Evolutionary conservation across 2,329 filamentous ascomycete genomes (phyloP).

Genomic region (Decorospora gaudefroyi): DNA sequence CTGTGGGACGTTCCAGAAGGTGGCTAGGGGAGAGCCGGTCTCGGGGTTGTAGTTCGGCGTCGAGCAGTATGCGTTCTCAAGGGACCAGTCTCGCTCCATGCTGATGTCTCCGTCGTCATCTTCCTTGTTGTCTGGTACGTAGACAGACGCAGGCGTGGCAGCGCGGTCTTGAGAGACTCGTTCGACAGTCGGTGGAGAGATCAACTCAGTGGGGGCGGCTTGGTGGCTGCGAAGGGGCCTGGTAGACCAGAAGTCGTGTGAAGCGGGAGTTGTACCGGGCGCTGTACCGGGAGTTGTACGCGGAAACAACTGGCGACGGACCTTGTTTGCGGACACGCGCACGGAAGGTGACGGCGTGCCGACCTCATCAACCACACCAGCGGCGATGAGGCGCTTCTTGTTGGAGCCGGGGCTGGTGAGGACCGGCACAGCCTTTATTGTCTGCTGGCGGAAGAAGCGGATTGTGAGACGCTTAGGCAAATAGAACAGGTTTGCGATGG

Average conservation of each 20-base stretch:
- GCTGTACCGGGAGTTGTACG: background rate
- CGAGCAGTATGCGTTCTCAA: constrained; percentile 19
- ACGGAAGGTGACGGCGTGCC: constrained; percentile 18
- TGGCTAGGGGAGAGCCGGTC: constrained; percentile 14
- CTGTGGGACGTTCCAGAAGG: constrained; percentile 10
- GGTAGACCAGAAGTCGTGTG: too few species aligned
- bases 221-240: too few species aligned
- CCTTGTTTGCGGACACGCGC: constrained; percentile 12
- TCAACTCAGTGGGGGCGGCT: background rate
- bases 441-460: constrained; percentile 23
- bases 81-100: constrained; percentile 27
- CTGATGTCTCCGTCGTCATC: constrained; percentile 9
- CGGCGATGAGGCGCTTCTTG: constrained; percentile 41
- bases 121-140: too few species aligned
- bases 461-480: constrained; percentile 17
- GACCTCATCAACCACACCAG: constrained; percentile 21
- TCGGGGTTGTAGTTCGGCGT: constrained; percentile 17
- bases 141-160: too few species aligned
- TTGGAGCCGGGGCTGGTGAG: constrained; percentile 27
- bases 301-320: constrained; percentile 11
- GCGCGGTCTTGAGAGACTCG: too few species aligned
- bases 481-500: constrained; percentile 16
- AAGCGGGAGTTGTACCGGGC: background rate
- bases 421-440: constrained; percentile 28
- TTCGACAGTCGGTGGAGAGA: background rate